Evolutionary conservation across 1,284 basidiomycete genomes (phyloP), one percentile per base, ranked within the genome.

Genomic region (Earliella scabrosa): DNA sequence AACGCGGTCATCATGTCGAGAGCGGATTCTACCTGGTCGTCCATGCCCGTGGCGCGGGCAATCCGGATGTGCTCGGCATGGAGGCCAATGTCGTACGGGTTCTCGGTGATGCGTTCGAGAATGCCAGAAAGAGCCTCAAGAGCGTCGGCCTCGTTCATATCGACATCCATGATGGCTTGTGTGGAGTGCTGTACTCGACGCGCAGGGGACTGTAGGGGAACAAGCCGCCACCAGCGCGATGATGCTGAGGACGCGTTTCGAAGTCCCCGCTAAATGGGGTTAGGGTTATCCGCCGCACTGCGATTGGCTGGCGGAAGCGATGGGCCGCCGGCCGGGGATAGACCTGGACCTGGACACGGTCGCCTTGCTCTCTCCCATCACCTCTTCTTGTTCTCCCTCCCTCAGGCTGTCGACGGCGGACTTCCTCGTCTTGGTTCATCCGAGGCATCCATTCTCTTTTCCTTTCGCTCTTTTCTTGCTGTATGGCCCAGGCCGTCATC

Each of bases 11-110:
- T 75, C 82, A 89, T 87, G 64, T 90, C 87, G 59, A 82, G 77
- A 18, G 88, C 89, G n/a, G 78, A 75, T 32, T 75, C 66, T 14
- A 80, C 68, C 56, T 90, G 84, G 40, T 80, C 75, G 14, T 85
- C 80, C 76, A 85, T 79, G 53, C 79, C 82, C 21, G 79, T 75
- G 8, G 80, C 77, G 47, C 77, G 77, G 10, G 85, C 81, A 5
- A 90, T 71, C 49, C 76, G 77, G 51, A 92, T 82, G 69, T 90
- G 86, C 64, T 84, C 79, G 1, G 75, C 77, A 73, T 92, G 88
- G 6, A 86, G 73, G 36, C 77, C 69, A 16, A 87, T 65, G 63
- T 88, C 83, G 63, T 83, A 84, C 0, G 88, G 82, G 51, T 80
- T 82, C 49, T 81, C 76, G 3, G 83, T 78, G 16, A 92, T 72